Evolutionary conservation across 192 early-diverging fungal genomes (phyloP).

Genomic region (Backusella parvicylindrica): DNA sequence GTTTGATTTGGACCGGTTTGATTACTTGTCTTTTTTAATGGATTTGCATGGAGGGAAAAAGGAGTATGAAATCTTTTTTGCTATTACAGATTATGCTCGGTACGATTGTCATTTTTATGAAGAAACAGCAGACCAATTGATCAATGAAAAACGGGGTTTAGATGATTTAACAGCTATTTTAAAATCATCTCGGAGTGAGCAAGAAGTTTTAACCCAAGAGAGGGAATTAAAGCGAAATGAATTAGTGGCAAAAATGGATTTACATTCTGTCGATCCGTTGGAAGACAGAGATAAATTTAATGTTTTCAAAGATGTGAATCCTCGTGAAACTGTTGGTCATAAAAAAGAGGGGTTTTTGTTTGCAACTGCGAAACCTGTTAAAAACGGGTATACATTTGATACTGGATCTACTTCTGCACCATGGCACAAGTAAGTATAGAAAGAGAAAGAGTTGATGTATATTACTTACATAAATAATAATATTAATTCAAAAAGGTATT

Average conservation of each 20-base stretch:
- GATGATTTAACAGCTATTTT: slow-evolving; percentile 7
- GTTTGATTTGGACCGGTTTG: slow-evolving; percentile 62
- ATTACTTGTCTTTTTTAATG: slow-evolving; percentile 49
- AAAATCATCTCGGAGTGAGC: slow-evolving; percentile 28
- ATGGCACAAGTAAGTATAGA: slow-evolving; percentile 43
- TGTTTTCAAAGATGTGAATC: slow-evolving; percentile 57
- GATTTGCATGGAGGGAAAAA: slow-evolving; percentile 58
- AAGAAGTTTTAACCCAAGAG: slow-evolving; percentile 44
- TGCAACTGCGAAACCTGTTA: slow-evolving; percentile 47
- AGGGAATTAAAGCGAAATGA: slow-evolving; percentile 44
- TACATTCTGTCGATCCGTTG: neutral
- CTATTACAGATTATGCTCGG: slow-evolving; percentile 47
- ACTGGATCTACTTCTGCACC: slow-evolving; percentile 10
- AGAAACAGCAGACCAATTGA: slow-evolving; percentile 30
- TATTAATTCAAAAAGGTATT: slow-evolving; percentile 39
- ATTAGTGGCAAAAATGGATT: neutral
- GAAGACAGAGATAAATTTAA: slow-evolving; percentile 36
- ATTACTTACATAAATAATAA: neutral
- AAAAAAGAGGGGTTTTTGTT: slow-evolving; percentile 59
- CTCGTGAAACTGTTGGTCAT: slow-evolving; percentile 37
- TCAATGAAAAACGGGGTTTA: slow-evolving; percentile 36
- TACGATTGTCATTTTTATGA: slow-evolving; percentile 46
- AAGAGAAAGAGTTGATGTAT: neutral
- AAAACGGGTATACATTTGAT: slow-evolving; percentile 22
- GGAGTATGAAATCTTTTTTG: slow-evolving; percentile 51